These are phyloP conservation scores for Hygrophila difformis DNA, from an alignment of 257 asterid genomes.

Conservation along the genomic window DNA sequence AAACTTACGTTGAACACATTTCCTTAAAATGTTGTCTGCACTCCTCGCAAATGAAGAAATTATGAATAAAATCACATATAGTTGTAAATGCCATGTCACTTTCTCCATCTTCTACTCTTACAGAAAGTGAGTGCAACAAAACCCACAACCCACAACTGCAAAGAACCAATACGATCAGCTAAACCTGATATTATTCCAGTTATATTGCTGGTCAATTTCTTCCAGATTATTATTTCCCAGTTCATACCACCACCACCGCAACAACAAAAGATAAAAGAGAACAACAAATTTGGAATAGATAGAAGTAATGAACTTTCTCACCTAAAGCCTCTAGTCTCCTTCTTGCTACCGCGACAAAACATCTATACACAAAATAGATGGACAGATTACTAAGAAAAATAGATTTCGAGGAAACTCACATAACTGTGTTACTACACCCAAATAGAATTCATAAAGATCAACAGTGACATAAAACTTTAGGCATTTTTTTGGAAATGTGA, in stretches of 20 bases:
- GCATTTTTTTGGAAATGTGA: too few species aligned
- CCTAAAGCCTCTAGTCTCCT: constrained; percentile 93
- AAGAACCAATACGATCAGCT: constrained; percentile 13
- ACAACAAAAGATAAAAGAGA: background rate
- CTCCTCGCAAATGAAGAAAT: constrained; percentile 86
- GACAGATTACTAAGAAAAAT: constrained; percentile 14
- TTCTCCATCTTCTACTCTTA: constrained; percentile 79
- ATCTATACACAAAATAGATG: constrained; percentile 35
- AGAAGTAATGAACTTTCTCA: constrained; percentile 17
- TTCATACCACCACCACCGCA: too few species aligned
- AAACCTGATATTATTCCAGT: background rate
- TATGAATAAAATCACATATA: constrained; percentile 63
- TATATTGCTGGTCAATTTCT: too few species aligned
- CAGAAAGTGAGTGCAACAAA: constrained; percentile 81
- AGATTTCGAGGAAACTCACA: too few species aligned
- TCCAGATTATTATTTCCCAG: too few species aligned
- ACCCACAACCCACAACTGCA: constrained; percentile 98
- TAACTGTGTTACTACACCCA: too few species aligned
- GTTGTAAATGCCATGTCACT: constrained; percentile 66
- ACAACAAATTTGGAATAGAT: background rate
- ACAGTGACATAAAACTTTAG: too few species aligned
- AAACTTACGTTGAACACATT: constrained; percentile 86
- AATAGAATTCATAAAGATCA: too few species aligned
- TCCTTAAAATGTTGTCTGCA: constrained; percentile 77
- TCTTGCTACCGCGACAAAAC: constrained; percentile 96